A percentile compares a stretch with the other conserved stretches of the same genome.
phyloP scores from a whole-genome alignment of 225 moss, liverwort and hornwort species.

The Marchantia paleacea region DNA sequence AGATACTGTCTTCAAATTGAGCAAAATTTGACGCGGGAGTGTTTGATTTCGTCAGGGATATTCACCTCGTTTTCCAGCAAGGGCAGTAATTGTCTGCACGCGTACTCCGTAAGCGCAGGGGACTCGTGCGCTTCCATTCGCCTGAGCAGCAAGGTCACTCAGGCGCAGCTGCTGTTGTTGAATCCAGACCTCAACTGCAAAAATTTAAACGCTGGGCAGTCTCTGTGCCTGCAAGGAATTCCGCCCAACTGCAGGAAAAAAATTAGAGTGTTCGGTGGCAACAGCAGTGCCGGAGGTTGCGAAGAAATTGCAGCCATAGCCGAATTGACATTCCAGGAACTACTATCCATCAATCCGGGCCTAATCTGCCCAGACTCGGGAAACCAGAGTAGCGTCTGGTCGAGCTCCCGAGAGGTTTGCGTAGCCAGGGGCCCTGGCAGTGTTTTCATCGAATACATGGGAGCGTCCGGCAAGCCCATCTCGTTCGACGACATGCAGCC shows the following conservation, averaged over 20 bases:
- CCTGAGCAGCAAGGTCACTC: neutral
- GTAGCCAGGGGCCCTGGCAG: conserved; percentile 10
- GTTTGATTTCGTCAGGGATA: neutral
- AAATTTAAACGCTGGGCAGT: neutral
- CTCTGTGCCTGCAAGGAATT: conserved; percentile 25
- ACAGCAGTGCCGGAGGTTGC: neutral
- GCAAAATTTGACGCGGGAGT: neutral
- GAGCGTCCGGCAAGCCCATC: conserved; percentile 20
- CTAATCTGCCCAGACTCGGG: conserved; percentile 30
- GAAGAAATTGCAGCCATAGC: neutral
- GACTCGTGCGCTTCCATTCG: conserved; percentile 21
- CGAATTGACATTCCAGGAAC: neutral
- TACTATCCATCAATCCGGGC: conserved; percentile 27
- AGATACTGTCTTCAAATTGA: neutral
- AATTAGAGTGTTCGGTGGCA: conserved; percentile 11
- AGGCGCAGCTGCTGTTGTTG: conserved; percentile 25
- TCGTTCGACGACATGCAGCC: conserved; percentile 22
- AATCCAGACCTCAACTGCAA: conserved; percentile 36
- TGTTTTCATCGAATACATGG: conserved; percentile 37
- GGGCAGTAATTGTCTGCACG: conserved; percentile 20
- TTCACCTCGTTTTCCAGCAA: neutral
- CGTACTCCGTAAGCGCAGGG: neutral
- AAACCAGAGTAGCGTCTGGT: conserved; percentile 19
- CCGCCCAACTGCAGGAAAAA: conserved; percentile 15
- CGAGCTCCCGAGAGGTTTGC: conserved; percentile 10